Evolutionary conservation across 1,284 basidiomycete species (phyloP), one percentile per base, ranked within the genome.

Genomic region (Melampsora abietis-canadensis): DNA sequence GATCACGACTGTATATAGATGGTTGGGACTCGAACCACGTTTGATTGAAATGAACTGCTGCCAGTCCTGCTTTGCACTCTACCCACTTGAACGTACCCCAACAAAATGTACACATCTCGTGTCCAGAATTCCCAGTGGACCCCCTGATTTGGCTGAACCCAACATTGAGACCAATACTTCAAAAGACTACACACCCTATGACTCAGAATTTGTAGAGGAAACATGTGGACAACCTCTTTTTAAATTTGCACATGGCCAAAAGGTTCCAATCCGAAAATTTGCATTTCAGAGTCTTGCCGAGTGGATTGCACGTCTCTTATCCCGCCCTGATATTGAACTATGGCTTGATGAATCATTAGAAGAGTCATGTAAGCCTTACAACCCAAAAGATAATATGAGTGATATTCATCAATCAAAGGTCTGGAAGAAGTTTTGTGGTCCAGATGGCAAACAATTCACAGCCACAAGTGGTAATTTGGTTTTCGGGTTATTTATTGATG

Each of bases 31-130:
- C 7, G 63, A 73, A 65, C 69, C 69, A 0, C 24, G 21, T 1
- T n/a, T 73, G 21, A 48, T 65, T 17, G 24, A 17, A 4, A 51
- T 73, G 17, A 31, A 59, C 6, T 73, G 69, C 37, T 73, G 69
- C 47, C 69, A 7, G 63, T 21, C 5, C 6, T 73, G 62, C 31
- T 73, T 73, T 60, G 69, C 62, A 17, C 64, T 73, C 48, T 73
- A 73, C 24, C 69, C 69, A 46, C 40, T 44, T 44, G 12, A 44
- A 15, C 40, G 37, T 17, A 37, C 68, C 1, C 48, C 40, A 44
- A 44, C 40, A 14, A 44, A 44, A 44, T 44, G 40, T 15, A 44
- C 40, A 44, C 40, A 44, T 44, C 40, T 44, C 1, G 40, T 44
- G 1, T 44, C 40, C 14, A 12, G 14, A 44, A 44, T 44, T 14